Evolutionary conservation across 495 filamentous ascomycete genomes (phyloP).

Genomic region (Hypoxylon rickii): DNA sequence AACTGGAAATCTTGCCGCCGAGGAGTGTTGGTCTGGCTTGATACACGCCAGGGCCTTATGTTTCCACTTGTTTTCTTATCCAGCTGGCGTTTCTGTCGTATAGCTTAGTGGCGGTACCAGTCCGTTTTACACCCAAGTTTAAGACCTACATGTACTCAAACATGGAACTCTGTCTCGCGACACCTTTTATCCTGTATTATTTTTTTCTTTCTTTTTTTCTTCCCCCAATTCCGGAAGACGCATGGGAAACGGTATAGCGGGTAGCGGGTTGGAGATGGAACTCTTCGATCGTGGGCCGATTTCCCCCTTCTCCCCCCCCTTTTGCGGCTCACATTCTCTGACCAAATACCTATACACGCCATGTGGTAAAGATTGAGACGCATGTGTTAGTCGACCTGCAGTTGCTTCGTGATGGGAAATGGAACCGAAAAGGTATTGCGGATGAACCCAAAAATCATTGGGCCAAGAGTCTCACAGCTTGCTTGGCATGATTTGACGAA

Average conservation of each 20-base stretch:
- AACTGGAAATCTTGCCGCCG: too few species aligned
- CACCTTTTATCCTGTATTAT: too few species aligned
- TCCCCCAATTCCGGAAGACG: conserved; percentile 7
- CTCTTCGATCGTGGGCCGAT: too few species aligned
- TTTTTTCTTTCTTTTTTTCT: conserved; percentile 2
- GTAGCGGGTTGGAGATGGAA: conserved; percentile 26
- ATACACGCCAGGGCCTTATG: not conserved
- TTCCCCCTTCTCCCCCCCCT: not conserved
- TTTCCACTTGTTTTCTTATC: not conserved
- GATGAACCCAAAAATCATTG: conserved; percentile 11
- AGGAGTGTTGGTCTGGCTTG: not conserved
- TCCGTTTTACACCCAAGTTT: conserved; percentile 5
- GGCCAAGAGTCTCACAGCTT: conserved; percentile 28
- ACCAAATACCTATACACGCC: not conserved
- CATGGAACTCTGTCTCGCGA: conserved; percentile 20
- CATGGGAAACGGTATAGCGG: conserved; percentile 14
- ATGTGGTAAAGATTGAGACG: not conserved
- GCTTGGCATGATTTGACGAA: conserved; percentile 29
- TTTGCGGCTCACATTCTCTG: not conserved
- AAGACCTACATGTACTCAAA: conserved; percentile 16
- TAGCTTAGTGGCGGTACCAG: not conserved
- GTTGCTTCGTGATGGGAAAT: conserved; percentile 1
- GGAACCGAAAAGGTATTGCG: conserved; percentile 17
- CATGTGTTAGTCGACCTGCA: conserved; percentile 1
- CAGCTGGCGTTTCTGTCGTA: not conserved